Conservation (phyloP, 2,329 filamentous ascomycete species). For the Phialophora chinensis region DNA sequence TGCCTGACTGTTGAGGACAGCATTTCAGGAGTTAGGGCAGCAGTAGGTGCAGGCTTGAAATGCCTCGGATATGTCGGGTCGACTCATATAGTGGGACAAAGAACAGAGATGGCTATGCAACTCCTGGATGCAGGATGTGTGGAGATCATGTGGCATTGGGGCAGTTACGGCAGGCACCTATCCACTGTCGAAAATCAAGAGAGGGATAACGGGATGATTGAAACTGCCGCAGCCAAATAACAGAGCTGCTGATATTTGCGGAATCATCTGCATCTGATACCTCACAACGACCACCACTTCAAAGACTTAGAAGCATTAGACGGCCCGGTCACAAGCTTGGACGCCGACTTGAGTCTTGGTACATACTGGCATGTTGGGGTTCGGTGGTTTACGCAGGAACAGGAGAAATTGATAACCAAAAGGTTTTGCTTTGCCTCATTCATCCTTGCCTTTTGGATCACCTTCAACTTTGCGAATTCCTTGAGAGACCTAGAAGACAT, state of each 20-base stretch:
- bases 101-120: slow-evolving; percentile 73
- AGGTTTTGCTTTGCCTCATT: neutral
- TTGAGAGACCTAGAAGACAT: slow-evolving; percentile 22
- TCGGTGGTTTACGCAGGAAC: neutral
- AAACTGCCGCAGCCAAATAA: neutral
- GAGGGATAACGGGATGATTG: neutral
- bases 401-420: neutral
- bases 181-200: neutral
- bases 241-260: neutral
- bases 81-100: slow-evolving; percentile 66
- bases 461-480: neutral
- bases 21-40: slow-evolving; percentile 81
- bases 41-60: slow-evolving; percentile 76
- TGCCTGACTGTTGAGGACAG: slow-evolving; percentile 86
- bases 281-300: neutral
- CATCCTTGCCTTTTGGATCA: neutral
- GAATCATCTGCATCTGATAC: neutral
- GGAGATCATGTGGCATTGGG: slow-evolving; percentile 63
- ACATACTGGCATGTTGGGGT: neutral
- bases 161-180: slow-evolving; percentile 45
- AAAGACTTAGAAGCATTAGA: neutral
- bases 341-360: neutral
- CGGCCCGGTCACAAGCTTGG: neutral
- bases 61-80: slow-evolving; percentile 85
- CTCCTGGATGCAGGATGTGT: slow-evolving; percentile 67